These are phyloP conservation scores for Populus hybrid DNA, from an alignment of 441 rosid species.

Conservation along the genomic window DNA sequence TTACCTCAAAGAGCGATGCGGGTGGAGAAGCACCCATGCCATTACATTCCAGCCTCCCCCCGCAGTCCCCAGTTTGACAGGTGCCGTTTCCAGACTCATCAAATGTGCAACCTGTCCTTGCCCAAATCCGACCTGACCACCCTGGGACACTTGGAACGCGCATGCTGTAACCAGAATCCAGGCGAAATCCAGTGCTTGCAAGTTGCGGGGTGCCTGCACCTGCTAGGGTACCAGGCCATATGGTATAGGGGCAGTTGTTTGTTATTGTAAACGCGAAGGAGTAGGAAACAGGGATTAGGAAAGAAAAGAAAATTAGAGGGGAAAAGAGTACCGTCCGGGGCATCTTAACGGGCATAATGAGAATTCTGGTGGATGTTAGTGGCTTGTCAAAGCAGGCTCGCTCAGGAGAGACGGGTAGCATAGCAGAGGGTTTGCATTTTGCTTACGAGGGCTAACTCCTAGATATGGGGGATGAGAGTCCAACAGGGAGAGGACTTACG, in stretches of 20 bases:
- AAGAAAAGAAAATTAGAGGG: background rate
- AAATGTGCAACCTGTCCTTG: conserved; percentile 75
- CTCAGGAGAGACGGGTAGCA: background rate
- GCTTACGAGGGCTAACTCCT: background rate
- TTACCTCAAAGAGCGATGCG: conserved; percentile 75
- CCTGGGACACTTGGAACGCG: conserved; percentile 47
- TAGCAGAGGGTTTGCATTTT: background rate
- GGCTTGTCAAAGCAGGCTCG: background rate
- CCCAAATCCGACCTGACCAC: conserved; percentile 93
- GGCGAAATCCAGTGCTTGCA: conserved; percentile 65
- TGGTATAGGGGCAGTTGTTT: conserved; percentile 64
- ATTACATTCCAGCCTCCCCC: conserved; percentile 57
- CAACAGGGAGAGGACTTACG: conserved; percentile 20
- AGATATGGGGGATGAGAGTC: conserved; percentile 28
- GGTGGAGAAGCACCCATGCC: conserved; percentile 79
- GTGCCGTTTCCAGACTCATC: conserved; percentile 54
- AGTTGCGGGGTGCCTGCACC: conserved; percentile 63
- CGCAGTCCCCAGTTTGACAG: conserved; percentile 75
- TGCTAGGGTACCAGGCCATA: conserved; percentile 81
- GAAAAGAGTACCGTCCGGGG: background rate
- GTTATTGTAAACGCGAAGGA: conserved; percentile 30
- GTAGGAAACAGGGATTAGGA: background rate
- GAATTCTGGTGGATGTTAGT: background rate
- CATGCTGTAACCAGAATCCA: conserved; percentile 46
- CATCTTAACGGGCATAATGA: background rate